Percentiles rank a stretch among this genome's conserved stretches.
Conservation (phyloP, 2,329 filamentous ascomycete genomes). For the Exophiala bonariae region DNA sequence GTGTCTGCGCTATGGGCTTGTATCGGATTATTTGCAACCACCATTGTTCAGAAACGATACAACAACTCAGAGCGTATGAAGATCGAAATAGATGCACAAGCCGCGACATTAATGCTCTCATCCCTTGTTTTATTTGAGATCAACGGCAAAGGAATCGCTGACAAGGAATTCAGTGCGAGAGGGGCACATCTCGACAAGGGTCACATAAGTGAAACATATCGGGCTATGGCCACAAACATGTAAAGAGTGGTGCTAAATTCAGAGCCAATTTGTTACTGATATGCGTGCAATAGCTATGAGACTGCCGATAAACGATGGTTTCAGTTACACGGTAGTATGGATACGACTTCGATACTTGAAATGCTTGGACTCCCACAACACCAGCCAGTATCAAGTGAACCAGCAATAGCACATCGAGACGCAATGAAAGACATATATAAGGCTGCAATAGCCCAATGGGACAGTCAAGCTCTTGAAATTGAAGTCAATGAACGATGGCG, state of each 20-base stretch:
- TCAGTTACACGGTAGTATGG: slow-evolving; percentile 48
- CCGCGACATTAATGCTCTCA: neutral
- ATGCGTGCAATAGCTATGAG: slow-evolving; percentile 34
- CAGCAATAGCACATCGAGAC: slow-evolving; percentile 32
- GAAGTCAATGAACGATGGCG: slow-evolving; percentile 33
- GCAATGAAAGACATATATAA: slow-evolving; percentile 32
- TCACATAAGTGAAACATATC: neutral
- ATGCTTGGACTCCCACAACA: slow-evolving; percentile 36
- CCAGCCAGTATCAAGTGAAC: slow-evolving; percentile 18
- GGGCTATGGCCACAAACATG: neutral
- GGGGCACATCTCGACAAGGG: neutral
- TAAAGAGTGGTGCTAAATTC: neutral
- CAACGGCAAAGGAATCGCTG: neutral
- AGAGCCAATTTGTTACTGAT: too few relatives aligned
- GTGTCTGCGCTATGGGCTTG: neutral
- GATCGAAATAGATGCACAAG: neutral
- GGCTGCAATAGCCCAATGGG: slow-evolving; percentile 28
- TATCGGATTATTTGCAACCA: neutral
- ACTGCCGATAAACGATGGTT: slow-evolving; percentile 47
- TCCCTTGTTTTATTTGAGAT: neutral
- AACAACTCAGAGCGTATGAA: slow-evolving; percentile 28
- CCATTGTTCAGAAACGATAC: slow-evolving; percentile 3
- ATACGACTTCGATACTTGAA: slow-evolving; percentile 43
- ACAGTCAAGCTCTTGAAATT: slow-evolving; percentile 36
- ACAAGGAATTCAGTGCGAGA: neutral